These are phyloP conservation scores for Colletotrichum lupini DNA, from an alignment of 2,329 filamentous ascomycete species.

Conservation along the genomic window DNA sequence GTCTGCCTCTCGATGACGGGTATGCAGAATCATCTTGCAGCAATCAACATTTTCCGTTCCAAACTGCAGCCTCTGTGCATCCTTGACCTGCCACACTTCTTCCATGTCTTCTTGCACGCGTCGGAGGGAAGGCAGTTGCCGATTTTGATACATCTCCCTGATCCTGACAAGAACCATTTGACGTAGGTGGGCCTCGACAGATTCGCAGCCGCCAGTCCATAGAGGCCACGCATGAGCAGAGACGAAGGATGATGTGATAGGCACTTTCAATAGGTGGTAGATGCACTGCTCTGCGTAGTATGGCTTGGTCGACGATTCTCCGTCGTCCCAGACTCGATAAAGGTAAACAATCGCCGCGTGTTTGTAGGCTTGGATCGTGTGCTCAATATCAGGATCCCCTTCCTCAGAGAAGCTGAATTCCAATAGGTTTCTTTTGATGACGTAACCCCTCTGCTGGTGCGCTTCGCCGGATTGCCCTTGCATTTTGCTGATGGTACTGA, in stretches of 20 bases:
- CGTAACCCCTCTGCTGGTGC: background rate
- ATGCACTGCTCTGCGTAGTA: conserved; percentile 42
- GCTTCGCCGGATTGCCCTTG: conserved; percentile 32
- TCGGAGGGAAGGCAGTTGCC: conserved; percentile 43
- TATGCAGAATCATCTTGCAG: conserved; percentile 36
- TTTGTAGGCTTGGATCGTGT: conserved; percentile 44
- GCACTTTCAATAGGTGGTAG: conserved; percentile 40
- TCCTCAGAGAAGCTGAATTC: background rate
- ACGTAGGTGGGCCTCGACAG: conserved; percentile 39
- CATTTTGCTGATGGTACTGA: conserved; percentile 42
- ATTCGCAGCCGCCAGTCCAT: conserved; percentile 47
- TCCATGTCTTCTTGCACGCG: conserved; percentile 44
- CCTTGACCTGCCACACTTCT: conserved; percentile 45
- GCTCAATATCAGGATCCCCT: conserved; percentile 36
- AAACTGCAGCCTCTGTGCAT: conserved; percentile 39
- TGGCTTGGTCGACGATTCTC: conserved; percentile 35
- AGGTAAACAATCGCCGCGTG: conserved; percentile 46
- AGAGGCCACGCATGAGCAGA: conserved; percentile 46
- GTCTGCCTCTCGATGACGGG: conserved; percentile 23
- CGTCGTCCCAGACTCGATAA: conserved; percentile 42
- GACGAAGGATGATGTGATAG: conserved; percentile 42
- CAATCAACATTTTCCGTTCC: conserved; percentile 46
- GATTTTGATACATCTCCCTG: conserved; percentile 42
- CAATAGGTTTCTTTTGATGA: background rate
- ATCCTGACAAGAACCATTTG: conserved; percentile 40